Evolutionary conservation across 2,329 filamentous ascomycete species (phyloP), one percentile per base, ranked within the genome.

Genomic region (Elsinoe fawcettii): DNA sequence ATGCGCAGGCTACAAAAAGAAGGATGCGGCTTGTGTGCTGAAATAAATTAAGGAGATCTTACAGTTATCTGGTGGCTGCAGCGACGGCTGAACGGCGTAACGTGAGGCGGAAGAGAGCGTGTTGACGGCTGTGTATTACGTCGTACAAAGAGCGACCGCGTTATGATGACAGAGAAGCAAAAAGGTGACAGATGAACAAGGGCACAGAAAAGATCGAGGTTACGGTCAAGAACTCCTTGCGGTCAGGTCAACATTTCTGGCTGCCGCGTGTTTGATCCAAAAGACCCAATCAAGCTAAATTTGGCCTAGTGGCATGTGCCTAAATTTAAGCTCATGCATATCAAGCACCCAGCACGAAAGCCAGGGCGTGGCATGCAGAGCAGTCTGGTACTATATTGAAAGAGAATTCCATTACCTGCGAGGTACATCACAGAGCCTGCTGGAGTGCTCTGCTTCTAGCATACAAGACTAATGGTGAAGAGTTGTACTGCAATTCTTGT

Each of bases 51-150:
- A 53, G 49, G 49, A 27, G 49, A 53, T 30, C 49, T 53, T 53
- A 53, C 49, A 18, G 49, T 53, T 53, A 53, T 53, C 49, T 51
- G 32, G 49, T 53, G 49, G 49, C 49, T 53, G 49, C 49, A 53
- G 49, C 49, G 32, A 53, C 49, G 49, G 32, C 49, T 37, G 49
- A 53, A 39, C 49, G 49, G 49, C 39, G 30, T 25, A 53, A 53
- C 49, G 49, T 53, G 41, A 25, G 49, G 16, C 22, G 34, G 49
- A 39, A 53, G 49, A 18, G 49, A 53, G 49, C 32, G 49, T 53
- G 30, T 53, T 18, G 49, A 53, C 49, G 20, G 34, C n/a, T 39
- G 12, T 16, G 16, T 14, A 37, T 25, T 39, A 37, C 34, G 49
- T 25, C 20, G 32, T 39, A 53, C 32, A 25, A 53, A 37, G 49